Evolutionary conservation across 768 basidiomycete genomes (phyloP).

Genomic region (Tylopilus felleus): DNA sequence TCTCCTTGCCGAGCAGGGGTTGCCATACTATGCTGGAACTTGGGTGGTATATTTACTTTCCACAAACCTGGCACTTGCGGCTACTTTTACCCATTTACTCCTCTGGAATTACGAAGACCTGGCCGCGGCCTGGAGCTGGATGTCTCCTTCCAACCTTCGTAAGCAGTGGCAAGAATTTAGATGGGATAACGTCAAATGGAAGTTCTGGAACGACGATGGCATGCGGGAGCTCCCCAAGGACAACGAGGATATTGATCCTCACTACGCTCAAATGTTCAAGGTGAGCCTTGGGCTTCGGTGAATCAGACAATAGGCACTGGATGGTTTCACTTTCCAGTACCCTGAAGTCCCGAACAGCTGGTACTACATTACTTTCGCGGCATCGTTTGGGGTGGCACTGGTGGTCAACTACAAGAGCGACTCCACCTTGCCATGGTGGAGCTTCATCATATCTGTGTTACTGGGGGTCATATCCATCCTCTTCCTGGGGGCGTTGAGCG

Average conservation of each 20-base stretch:
- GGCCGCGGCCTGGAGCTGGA: conserved; percentile 45
- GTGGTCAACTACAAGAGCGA: conserved; percentile 50
- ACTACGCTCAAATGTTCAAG: conserved; percentile 51
- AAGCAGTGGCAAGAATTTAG: conserved; percentile 22
- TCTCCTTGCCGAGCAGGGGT: conserved; percentile 42
- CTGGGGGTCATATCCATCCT: conserved; percentile 48
- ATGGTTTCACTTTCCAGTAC: conserved; percentile 22
- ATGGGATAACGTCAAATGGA: conserved; percentile 37
- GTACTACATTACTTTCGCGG: conserved; percentile 27
- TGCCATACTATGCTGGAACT: conserved; percentile 30
- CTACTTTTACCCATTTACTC: conserved; percentile 49
- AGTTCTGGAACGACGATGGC: conserved; percentile 32
- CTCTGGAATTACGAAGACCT: conserved; percentile 55
- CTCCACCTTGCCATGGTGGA: conserved; percentile 61
- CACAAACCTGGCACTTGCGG: conserved; percentile 33
- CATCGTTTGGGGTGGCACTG: conserved; percentile 48
- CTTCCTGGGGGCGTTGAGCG: conserved; percentile 52
- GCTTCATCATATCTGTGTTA: conserved; percentile 47
- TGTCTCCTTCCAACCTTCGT: conserved; percentile 30
- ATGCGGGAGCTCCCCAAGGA: conserved; percentile 29
- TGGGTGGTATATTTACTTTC: conserved; percentile 22
- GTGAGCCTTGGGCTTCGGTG: conserved; percentile 19
- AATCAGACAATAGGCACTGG: conserved; percentile 8
- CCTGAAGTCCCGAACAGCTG: conserved; percentile 33
- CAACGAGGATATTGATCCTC: conserved; percentile 46